phyloP scores from a whole-genome alignment of 2,329 filamentous ascomycete species.

The Sporothrix protearum region DNA sequence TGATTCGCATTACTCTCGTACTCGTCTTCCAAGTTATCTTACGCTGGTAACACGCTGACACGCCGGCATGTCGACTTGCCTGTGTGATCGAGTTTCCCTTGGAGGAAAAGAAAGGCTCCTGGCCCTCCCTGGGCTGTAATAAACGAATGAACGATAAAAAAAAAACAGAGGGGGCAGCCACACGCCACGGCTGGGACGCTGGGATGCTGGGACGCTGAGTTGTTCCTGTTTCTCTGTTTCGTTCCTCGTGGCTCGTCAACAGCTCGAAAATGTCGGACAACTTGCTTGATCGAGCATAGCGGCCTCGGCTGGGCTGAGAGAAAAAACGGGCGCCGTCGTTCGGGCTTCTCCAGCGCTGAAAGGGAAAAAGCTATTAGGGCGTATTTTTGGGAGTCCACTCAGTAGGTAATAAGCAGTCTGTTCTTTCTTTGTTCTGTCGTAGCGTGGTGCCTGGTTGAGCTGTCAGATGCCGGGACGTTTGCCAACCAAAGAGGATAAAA shows the following conservation, averaged over 20 bases:
- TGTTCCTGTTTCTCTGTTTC: neutral
- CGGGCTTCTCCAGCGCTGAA: neutral
- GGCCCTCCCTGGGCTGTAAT: neutral
- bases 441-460: neutral
- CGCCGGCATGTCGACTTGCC: neutral
- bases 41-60: too few species aligned
- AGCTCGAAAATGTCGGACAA: neutral
- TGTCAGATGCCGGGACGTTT: neutral
- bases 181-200: neutral
- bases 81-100: neutral
- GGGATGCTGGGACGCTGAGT: neutral
- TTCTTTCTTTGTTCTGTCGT: neutral
- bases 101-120: neutral
- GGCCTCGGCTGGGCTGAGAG: neutral
- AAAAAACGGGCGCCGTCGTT: neutral
- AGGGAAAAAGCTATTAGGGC: neutral
- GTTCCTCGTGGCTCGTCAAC: neutral
- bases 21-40: neutral
- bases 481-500: neutral
- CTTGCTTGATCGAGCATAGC: slow-evolving; percentile 13
- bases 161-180: neutral
- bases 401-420: too few species aligned
- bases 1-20: too few species aligned
- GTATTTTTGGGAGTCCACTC: neutral
- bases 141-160: neutral